Base-by-base conservation (phyloP, 176 grass and related monocot species). In the Areca catechu region DNA sequence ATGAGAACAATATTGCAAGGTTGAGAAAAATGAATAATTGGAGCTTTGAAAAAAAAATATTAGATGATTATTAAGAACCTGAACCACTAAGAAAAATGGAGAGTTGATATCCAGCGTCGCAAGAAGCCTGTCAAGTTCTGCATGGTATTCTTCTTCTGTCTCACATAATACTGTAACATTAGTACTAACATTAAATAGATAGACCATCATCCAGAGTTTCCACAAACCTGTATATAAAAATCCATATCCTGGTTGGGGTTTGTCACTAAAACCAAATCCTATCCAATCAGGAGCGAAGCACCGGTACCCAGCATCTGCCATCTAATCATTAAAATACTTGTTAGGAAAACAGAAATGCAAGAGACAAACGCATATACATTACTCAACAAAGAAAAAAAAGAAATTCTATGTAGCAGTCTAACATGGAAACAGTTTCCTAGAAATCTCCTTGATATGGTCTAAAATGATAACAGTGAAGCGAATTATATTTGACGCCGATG, bases 221-320 rank as follows among this genome's bases (percentile, higher is more conserved):
- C n/a, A 60, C 71, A 74, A 19, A 96, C 92, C 92, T 87, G 76
- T 90, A 59, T 72, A 96, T 70, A 74, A 72, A 52, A 96, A 96
- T 60, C 86, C 92, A 71, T 96, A 96, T 51, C 92, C 92, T 61
- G 92, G 77, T 19, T 96, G 92, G 55, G 92, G 92, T 79, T 84
- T 90, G 54, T 96, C 92, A 80, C 86, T 96, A 60, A 96, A 96
- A 24, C 92, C 92, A 69, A 96, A 96, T 82, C 92, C 86, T 54
- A 96, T 82, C 92, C 92, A 96, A 43, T 96, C 91, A 79, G 86
- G 91, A 63, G 91, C 91, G 68, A 69, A 90, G 60, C 91, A 90
- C 61, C 85, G 91, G 62, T 90, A 96, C 50, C 91, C 86, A 81
- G 58, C 66, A 68, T 79, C 78, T 74, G 86, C 65, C 86, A 96